phyloP scores from a whole-genome alignment of 768 basidiomycete species.

The Rhodotorula kratochvilovae region DNA sequence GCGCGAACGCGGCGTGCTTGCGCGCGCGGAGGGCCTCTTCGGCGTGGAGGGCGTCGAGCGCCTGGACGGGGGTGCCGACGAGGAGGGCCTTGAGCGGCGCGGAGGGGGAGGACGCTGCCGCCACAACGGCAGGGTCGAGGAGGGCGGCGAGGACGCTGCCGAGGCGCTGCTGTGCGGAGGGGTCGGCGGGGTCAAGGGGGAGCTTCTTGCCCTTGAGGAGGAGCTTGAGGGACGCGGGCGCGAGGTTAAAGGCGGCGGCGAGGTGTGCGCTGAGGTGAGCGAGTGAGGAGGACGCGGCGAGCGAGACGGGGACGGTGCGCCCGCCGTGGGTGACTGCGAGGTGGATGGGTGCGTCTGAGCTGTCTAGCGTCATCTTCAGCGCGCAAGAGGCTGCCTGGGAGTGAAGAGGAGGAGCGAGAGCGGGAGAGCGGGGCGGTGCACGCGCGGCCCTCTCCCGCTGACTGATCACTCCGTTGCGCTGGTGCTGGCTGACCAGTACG shows the following conservation, averaged over 20 bases:
- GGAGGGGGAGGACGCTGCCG: background rate
- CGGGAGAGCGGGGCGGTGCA: background rate
- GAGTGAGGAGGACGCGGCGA: background rate
- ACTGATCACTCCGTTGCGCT: no score
- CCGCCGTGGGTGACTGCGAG: conserved; percentile 13
- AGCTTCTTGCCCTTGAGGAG: conserved; percentile 35
- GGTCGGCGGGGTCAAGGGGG: background rate
- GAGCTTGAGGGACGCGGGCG: conserved; percentile 25
- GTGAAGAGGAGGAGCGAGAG: background rate
- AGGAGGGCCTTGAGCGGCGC: conserved; percentile 33
- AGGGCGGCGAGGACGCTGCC: background rate
- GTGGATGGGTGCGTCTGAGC: background rate
- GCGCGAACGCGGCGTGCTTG: conserved; percentile 25
- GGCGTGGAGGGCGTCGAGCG: conserved; percentile 10
- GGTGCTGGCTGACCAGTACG: no score
- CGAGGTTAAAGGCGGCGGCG: conserved; percentile 10
- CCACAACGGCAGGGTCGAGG: background rate
- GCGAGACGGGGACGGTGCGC: conserved; percentile 10
- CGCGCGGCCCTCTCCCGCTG: no score
- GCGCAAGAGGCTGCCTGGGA: background rate
- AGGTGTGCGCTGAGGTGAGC: conserved; percentile 5
- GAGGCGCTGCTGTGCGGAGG: background rate
- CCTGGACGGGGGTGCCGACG: conserved; percentile 16
- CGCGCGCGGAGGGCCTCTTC: conserved; percentile 13
- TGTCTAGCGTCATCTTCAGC: background rate